Percentiles rank a stretch among this genome's conserved stretches.
These are phyloP conservation scores for Chaetoceros tenuissimus DNA, from an alignment of 108 stramenopile species.

Conservation along the genomic window DNA sequence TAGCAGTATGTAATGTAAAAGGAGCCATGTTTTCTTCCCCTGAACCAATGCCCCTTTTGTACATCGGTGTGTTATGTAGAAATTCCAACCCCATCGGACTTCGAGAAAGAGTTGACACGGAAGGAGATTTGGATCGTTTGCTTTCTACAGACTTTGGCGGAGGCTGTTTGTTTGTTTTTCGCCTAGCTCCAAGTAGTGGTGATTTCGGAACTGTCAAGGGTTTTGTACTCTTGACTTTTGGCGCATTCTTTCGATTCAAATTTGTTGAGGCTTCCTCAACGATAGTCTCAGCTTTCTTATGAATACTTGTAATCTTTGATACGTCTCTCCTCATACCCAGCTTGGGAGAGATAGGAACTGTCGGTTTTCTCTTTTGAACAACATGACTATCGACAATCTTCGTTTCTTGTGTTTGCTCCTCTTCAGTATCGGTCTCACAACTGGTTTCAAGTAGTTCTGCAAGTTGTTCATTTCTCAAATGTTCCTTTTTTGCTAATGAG, in stretches of 20 bases:
- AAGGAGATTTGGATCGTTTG: background rate
- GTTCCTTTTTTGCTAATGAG: slow-evolving; percentile 36
- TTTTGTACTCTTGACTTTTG: background rate
- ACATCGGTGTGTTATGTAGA: background rate
- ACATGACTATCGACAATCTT: background rate
- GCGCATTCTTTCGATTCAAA: background rate
- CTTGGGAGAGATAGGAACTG: slow-evolving; percentile 36
- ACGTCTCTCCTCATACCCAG: slow-evolving; percentile 19
- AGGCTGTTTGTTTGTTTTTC: background rate
- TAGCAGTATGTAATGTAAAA: background rate
- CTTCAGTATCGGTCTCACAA: background rate
- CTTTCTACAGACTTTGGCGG: background rate
- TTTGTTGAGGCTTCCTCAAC: background rate
- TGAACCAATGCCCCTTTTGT: background rate
- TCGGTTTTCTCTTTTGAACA: slow-evolving; percentile 33
- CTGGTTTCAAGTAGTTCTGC: background rate
- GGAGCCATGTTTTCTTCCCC: background rate
- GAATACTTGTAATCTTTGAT: background rate
- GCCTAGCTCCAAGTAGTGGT: background rate
- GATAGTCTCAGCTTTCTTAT: background rate
- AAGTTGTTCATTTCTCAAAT: background rate
- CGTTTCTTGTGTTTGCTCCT: background rate
- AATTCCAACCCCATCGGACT: background rate
- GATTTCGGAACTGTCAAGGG: background rate
- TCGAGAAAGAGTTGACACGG: background rate